Percentiles rank a stretch among this genome's conserved stretches.
These are phyloP conservation scores for Schizosaccharomyces osmophilus DNA, from an alignment of 805 yeast species.

Conservation along the genomic window DNA sequence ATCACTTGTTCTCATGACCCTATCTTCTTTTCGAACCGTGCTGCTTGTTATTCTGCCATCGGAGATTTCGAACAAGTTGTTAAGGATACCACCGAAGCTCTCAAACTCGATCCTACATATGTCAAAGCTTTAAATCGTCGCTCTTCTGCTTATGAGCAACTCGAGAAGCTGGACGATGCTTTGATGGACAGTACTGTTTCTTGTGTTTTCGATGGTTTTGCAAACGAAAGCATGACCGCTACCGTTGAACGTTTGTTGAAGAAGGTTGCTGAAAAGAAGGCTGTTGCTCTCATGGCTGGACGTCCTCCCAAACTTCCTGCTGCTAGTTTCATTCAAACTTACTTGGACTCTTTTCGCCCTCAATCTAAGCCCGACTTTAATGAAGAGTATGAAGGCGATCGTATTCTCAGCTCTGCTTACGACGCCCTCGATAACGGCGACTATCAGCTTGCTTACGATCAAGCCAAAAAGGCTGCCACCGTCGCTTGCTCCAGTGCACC, in stretches of 20 bases:
- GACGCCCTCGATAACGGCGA: slow-evolving; percentile 18
- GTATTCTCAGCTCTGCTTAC: slow-evolving; percentile 5
- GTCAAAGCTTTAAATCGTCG: slow-evolving; percentile 80
- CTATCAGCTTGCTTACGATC: slow-evolving; percentile 15
- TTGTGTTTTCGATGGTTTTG: slow-evolving; percentile 63
- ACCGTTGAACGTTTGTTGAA: slow-evolving; percentile 70
- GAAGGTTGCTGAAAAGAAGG: slow-evolving; percentile 50
- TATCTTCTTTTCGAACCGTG: slow-evolving; percentile 78
- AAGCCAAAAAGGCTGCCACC: slow-evolving; percentile 11
- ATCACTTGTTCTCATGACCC: slow-evolving; percentile 49
- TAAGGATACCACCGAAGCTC: slow-evolving; percentile 67
- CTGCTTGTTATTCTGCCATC: slow-evolving; percentile 79
- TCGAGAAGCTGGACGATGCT: slow-evolving; percentile 59
- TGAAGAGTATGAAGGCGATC: slow-evolving; percentile 19
- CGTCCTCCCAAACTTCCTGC: slow-evolving; percentile 44
- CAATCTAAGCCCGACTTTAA: slow-evolving; percentile 28
- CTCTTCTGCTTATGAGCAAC: slow-evolving; percentile 70
- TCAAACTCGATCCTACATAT: slow-evolving; percentile 69
- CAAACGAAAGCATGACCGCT: slow-evolving; percentile 50
- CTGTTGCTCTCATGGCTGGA: slow-evolving; percentile 31
- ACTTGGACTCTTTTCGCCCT: slow-evolving; percentile 60
- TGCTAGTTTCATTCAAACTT: slow-evolving; percentile 59
- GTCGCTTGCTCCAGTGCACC: slow-evolving; percentile 21
- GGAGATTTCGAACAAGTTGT: slow-evolving; percentile 62
- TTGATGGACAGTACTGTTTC: slow-evolving; percentile 78